A percentile compares a stretch with the other conserved stretches of the same genome.
phyloP scores from a whole-genome alignment of 1,139 yeast genomes.

The Magnusiomyces paraingens region DNA sequence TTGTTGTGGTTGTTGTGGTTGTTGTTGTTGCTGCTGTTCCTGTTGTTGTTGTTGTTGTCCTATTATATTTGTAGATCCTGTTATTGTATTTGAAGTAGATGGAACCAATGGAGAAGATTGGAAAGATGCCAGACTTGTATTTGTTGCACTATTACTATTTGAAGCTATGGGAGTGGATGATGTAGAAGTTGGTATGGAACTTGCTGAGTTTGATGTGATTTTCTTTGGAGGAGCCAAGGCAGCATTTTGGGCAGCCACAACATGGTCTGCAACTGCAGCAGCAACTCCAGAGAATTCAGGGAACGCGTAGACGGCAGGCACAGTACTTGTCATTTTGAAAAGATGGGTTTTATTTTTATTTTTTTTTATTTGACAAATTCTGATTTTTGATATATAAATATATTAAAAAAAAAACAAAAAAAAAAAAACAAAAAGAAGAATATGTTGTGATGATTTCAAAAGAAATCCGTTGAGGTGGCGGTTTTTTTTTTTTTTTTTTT shows the following conservation, averaged over 20 bases:
- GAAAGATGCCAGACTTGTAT: no score
- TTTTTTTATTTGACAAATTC: not conserved
- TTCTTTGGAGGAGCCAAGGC: constrained; percentile 36
- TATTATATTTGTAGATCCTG: no score
- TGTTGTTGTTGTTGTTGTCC: no score
- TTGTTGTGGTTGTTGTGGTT: no score
- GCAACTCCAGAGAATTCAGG: constrained; percentile 88
- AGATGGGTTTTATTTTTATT: not conserved
- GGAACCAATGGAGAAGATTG: no score
- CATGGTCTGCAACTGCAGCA: constrained; percentile 91
- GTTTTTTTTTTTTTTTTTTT: no score
- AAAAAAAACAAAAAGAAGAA: not conserved
- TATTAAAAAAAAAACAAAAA: not conserved
- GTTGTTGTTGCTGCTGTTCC: no score
- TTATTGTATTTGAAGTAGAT: no score
- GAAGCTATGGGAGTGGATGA: constrained; percentile 8
- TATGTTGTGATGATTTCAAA: no score
- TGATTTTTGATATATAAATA: not conserved
- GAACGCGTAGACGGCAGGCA: constrained; percentile 85
- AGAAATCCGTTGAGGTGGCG: no score
- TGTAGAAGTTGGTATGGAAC: constrained; percentile 10
- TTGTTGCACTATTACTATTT: not conserved
- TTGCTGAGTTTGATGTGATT: not conserved
- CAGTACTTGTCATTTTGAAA: constrained; percentile 81
- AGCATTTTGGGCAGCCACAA: constrained; percentile 75